A percentile compares a stretch with the other conserved stretches of the same genome.
Evolutionary conservation across 2,329 filamentous ascomycete species (phyloP).

Genomic region (Rhynchosporium secalis): DNA sequence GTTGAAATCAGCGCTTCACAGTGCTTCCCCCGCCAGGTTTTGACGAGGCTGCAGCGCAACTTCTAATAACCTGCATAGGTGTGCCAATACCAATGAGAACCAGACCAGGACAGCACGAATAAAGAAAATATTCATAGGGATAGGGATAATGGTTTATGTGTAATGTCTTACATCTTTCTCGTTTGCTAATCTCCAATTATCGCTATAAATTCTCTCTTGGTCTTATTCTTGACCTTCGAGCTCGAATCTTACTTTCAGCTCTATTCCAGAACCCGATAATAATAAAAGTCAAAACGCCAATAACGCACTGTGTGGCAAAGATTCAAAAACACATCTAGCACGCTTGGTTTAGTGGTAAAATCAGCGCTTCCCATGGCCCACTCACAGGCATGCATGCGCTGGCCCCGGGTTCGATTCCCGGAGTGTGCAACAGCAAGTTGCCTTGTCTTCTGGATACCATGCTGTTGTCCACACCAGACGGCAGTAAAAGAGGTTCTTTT

Average conservation of each 20-base stretch:
- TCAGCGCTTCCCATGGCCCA: slow-evolving; percentile 40
- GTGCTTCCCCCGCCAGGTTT: background rate
- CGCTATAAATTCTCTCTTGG: too few species aligned
- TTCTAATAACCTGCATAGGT: too few species aligned
- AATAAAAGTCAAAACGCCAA: background rate
- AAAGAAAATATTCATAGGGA: background rate
- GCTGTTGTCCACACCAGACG: too few species aligned
- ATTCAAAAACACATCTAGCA: slow-evolving; percentile 18
- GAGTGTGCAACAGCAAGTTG: slow-evolving; percentile 24
- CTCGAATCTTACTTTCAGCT: too few species aligned
- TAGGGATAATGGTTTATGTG: too few species aligned
- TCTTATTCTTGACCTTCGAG: too few species aligned
- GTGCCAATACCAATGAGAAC: too few species aligned
- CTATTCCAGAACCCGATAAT: background rate
- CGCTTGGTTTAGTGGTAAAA: slow-evolving; percentile 42
- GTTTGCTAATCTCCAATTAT: too few species aligned
- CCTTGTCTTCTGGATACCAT: slow-evolving; percentile 10
- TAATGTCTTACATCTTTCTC: too few species aligned
- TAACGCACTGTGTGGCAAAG: background rate
- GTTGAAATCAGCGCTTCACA: background rate
- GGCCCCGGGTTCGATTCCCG: slow-evolving; percentile 43
- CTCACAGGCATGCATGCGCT: slow-evolving; percentile 27
- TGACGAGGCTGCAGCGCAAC: background rate
- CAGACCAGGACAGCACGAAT: background rate
- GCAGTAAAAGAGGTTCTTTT: background rate